phyloP scores from a whole-genome alignment of 257 asterid genomes.

The Echites panduratus region DNA sequence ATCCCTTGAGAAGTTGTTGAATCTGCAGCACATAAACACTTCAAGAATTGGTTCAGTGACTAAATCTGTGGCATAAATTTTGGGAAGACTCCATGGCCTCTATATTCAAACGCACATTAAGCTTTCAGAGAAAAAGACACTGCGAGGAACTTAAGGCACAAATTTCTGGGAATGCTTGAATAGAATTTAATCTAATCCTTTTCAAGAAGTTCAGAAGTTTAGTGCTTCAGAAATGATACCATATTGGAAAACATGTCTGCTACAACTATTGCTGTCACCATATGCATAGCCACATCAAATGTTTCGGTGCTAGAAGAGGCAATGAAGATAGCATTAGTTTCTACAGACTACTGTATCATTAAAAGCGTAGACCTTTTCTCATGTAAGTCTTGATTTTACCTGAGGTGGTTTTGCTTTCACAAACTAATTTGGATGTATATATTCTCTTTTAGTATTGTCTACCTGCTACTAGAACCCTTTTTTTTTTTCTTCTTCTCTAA shows the following conservation, averaged over 20 bases:
- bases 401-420: neutral
- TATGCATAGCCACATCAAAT: neutral
- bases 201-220: no score
- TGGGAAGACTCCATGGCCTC: neutral
- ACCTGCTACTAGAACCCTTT: no score
- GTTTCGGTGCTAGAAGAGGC: neutral
- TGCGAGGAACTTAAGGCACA: neutral
- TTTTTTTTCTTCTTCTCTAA: neutral
- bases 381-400: no score
- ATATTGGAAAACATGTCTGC: neutral
- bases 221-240: no score
- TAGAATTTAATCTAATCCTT: no score
- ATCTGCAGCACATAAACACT: constrained; percentile 42
- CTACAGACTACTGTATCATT: no score
- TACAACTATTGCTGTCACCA: neutral
- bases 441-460: no score
- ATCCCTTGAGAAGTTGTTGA: constrained; percentile 62
- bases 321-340: neutral
- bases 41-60: neutral
- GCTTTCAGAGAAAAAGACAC: neutral
- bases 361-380: no score
- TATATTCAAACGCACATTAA: neutral
- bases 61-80: neutral
- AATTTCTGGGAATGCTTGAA: no score
- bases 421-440: neutral